Evolutionary conservation across 75 land plant genomes (phyloP).

Genomic region (Cupressus sempervirens): DNA sequence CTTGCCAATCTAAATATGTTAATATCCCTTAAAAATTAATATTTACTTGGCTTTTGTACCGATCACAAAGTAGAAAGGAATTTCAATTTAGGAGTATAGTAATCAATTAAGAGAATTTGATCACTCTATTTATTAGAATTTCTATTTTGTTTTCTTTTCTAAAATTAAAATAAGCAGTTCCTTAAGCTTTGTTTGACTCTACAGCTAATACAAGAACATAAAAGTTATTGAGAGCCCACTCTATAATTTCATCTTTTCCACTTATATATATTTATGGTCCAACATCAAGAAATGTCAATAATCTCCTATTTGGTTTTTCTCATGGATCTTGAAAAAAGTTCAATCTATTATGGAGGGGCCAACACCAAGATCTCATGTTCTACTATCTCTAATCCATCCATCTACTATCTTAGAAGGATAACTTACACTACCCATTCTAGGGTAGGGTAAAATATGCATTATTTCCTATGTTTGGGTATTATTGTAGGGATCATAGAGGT

Average conservation of each 20-base stretch:
- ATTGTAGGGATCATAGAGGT: conserved; percentile 74
- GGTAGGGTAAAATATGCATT: conserved; percentile 78
- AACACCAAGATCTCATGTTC: conserved; percentile 45
- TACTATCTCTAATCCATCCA: conserved; percentile 43
- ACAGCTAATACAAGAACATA: conserved; percentile 36
- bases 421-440: conserved; percentile 81
- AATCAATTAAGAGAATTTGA: too few species aligned
- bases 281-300: conserved; percentile 62
- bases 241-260: conserved; percentile 32
- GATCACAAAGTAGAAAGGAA: too few species aligned
- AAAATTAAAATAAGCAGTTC: not conserved
- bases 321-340: conserved; percentile 65
- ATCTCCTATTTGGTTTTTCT: conserved; percentile 42
- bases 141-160: not conserved
- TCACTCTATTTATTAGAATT: too few species aligned
- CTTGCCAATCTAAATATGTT: too few species aligned
- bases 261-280: conserved; percentile 71
- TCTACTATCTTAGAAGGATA: conserved; percentile 52
- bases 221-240: conserved; percentile 75
- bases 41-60: too few species aligned
- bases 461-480: conserved; percentile 93
- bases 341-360: conserved; percentile 33
- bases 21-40: too few species aligned
- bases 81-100: too few species aligned
- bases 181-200: not conserved